Evolutionary conservation across 352 stramenopile species (phyloP).

Genomic region (Phytopythium sindhum): DNA sequence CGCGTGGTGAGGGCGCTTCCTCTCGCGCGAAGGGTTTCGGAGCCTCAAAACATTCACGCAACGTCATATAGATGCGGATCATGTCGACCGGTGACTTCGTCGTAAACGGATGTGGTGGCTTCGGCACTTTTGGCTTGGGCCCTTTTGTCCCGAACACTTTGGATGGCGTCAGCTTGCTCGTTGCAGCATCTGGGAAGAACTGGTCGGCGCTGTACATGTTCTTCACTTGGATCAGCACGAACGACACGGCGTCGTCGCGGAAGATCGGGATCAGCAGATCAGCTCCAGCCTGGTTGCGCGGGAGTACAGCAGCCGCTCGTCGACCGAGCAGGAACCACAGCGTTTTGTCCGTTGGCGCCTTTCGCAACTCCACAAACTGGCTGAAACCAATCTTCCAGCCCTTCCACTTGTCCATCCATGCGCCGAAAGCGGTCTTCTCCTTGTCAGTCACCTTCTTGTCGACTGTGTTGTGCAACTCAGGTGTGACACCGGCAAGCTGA

Average conservation of each 20-base stretch:
- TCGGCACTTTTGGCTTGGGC: too few species aligned
- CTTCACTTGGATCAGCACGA: constrained; percentile 16
- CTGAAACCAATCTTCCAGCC: constrained; percentile 20
- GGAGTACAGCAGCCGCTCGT: constrained; percentile 14
- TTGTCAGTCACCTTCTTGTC: neutral
- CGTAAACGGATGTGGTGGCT: neutral
- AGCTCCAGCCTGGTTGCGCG: constrained; percentile 5
- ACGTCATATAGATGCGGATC: neutral
- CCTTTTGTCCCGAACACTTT: neutral
- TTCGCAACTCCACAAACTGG: constrained; percentile 19
- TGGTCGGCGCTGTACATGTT: neutral
- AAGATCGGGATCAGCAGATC: constrained; percentile 22
- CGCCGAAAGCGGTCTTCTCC: neutral
- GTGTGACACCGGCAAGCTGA: neutral
- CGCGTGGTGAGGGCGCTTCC: too few species aligned
- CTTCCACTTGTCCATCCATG: constrained; percentile 11
- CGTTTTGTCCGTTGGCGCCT: constrained; percentile 2
- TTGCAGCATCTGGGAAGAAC: neutral
- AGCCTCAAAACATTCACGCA: neutral
- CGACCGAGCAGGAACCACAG: constrained; percentile 20
- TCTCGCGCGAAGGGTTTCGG: too few species aligned
- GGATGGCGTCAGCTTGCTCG: neutral
- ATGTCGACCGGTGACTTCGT: neutral
- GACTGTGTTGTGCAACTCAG: neutral
- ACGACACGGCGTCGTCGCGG: constrained; percentile 9